Evolutionary conservation across 306 rosid genomes (phyloP).

Genomic region (Hylodesmum podocarpum): DNA sequence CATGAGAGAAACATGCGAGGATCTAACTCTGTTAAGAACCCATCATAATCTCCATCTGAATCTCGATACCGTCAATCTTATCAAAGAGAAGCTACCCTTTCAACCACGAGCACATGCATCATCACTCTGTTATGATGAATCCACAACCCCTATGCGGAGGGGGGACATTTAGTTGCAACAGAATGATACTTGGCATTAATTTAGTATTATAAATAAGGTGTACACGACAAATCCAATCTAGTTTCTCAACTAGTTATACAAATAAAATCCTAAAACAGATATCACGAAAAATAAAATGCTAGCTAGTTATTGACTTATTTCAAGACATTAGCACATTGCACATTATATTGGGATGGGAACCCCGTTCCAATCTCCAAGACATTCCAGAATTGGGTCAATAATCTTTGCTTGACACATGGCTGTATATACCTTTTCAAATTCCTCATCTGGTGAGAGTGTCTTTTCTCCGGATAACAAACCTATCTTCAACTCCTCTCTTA

Average conservation of each 20-base stretch:
- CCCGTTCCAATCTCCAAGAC: conserved; percentile 45
- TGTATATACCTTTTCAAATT: conserved; percentile 53
- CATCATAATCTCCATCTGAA: too few relatives aligned
- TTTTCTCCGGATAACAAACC: conserved; percentile 48
- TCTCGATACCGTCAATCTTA: not conserved
- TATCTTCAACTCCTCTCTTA: conserved; percentile 45
- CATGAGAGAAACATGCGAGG: not conserved
- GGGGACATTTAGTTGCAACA: not conserved
- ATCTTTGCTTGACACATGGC: conserved; percentile 49
- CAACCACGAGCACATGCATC: not conserved
- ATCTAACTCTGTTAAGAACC: not conserved
- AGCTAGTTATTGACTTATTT: not conserved
- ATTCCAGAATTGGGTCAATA: conserved; percentile 46
- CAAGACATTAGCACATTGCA: not conserved
- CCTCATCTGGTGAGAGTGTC: conserved; percentile 52
- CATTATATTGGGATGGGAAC: conserved; percentile 31
- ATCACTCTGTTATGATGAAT: not conserved
- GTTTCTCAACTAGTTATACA: conserved; percentile 3
- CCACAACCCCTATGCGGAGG: not conserved
- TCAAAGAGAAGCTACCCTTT: not conserved
- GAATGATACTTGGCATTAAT: not conserved
- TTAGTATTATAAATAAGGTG: not conserved
- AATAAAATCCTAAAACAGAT: not conserved
- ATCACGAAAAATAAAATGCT: not conserved
- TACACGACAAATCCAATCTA: not conserved